Base-by-base conservation (phyloP, 352 stramenopile species). In the Pythium sukuiense region DNA sequence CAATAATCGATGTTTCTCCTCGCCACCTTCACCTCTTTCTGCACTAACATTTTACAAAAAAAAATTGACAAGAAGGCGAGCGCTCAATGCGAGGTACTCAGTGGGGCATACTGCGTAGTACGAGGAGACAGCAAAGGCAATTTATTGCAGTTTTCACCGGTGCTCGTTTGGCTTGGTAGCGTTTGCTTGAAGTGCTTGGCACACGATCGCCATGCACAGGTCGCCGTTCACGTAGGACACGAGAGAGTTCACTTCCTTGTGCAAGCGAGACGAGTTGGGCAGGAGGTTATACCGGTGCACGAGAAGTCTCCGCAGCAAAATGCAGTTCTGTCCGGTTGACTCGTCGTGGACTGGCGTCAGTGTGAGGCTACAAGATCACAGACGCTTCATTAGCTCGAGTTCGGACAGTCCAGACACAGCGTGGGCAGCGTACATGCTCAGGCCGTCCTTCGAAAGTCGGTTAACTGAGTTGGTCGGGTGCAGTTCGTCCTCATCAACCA, bases 151-250 rank as follows among this genome's bases (percentile, higher is more conserved):
- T 39, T 39, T 18, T 43, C 37, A 43, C 37, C 37, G 37, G 12
- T 43, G 16, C 37, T 43, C 37, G 37, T 18, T 71, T 61, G 55
- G 20, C 35, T 76, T 8, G 52, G 74, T 7, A 18, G 61, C 41
- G 46, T 62, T 62, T 37, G 56, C 57, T 52, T 81, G 70, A 7
- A 88, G 70, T 26, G 82, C 66, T 26, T 78, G 66, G 68, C 77
- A 85, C 14, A 85, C 55, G 24, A 88, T 77, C 59, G 82, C 75
- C 69, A 85, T 84, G 56, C 82, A 69, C 55, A 88, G 54, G 65
- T 88, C 80, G 41, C 80, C 80, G 54, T 88, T 88, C 61, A 85
- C 61, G 69, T 79, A 83, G n/a, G 79, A 67, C 35, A 79, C 46
- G 39, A 76, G 75, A 20, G 76, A 79, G 39, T 76, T 68, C 55